phyloP scores from a whole-genome alignment of 2,329 filamentous ascomycete species.

The Alternaria brassicicola region DNA sequence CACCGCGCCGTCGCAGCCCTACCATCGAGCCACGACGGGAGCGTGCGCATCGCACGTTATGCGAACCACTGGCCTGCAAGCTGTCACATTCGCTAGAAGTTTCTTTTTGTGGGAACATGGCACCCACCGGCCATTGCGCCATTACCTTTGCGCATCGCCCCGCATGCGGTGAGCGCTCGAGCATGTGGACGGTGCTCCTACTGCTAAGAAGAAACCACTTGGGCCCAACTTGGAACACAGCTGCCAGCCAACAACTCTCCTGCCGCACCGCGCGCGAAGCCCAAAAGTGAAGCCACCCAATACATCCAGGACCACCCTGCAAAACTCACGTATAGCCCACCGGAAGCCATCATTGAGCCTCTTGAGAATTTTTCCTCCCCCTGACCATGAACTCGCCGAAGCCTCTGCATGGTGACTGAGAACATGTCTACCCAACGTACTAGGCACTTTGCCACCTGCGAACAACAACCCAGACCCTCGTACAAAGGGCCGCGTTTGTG shows the following conservation, averaged over 20 bases:
- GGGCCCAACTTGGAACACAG: not conserved
- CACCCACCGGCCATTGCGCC: slow-evolving; percentile 21
- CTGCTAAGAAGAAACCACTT: not conserved
- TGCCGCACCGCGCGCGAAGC: not conserved
- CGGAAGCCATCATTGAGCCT: not conserved
- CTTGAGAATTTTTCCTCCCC: slow-evolving; percentile 4
- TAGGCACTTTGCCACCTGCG: not conserved
- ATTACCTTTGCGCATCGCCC: slow-evolving; percentile 19
- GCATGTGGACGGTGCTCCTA: slow-evolving; percentile 15
- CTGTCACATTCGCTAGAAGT: slow-evolving; percentile 10
- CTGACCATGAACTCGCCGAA: not conserved
- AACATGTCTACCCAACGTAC: not conserved
- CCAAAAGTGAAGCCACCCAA: slow-evolving; percentile 8
- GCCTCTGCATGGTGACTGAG: not conserved
- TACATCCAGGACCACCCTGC: slow-evolving; percentile 2
- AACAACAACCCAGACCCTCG: not conserved
- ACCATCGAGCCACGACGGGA: slow-evolving; percentile 1
- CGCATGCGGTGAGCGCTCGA: slow-evolving; percentile 19
- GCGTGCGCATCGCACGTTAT: slow-evolving; percentile 15
- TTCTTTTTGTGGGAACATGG: slow-evolving; percentile 10
- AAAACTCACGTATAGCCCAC: not conserved
- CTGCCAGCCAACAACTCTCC: not conserved
- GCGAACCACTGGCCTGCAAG: slow-evolving; percentile 22
- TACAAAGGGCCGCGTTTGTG: not conserved
- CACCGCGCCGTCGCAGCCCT: slow-evolving; percentile 21